Evolutionary conservation across 371 early-diverging fungal genomes (phyloP).

Genomic region (Coemansia sp.): DNA sequence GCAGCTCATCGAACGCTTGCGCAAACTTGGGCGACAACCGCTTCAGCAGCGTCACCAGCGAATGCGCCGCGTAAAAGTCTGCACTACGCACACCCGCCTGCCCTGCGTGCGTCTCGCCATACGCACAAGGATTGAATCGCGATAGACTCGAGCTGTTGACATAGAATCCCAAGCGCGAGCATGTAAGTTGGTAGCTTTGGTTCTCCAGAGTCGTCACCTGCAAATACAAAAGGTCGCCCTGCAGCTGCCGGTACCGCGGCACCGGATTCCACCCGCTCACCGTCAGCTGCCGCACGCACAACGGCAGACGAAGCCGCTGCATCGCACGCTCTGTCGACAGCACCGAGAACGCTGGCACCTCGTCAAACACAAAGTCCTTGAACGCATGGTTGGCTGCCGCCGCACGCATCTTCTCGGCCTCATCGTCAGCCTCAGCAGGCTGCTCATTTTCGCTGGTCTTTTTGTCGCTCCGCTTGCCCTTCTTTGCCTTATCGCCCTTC

Average conservation of each 20-base stretch:
- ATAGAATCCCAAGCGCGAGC: conserved; percentile 81
- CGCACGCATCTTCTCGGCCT: conserved; percentile 42
- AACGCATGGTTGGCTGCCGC: conserved; percentile 53
- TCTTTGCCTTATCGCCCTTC: neutral
- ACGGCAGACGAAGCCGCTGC: conserved; percentile 48
- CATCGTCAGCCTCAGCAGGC: conserved; percentile 45
- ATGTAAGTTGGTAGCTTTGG: conserved; percentile 81
- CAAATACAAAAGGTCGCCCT: conserved; percentile 87
- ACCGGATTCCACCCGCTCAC: conserved; percentile 93
- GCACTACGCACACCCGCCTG: conserved; percentile 17
- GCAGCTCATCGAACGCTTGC: conserved; percentile 65
- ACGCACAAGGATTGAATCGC: conserved; percentile 72
- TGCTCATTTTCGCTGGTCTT: conserved; percentile 15
- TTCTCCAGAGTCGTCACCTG: conserved; percentile 79
- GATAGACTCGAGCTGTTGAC: conserved; percentile 75
- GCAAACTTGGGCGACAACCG: conserved; percentile 72
- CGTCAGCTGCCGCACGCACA: conserved; percentile 72
- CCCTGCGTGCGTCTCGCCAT: conserved; percentile 14
- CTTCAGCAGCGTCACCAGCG: conserved; percentile 69
- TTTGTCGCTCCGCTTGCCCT: conserved; percentile 8
- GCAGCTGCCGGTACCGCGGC: conserved; percentile 69
- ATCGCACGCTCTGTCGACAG: conserved; percentile 20
- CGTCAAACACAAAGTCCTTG: conserved; percentile 54
- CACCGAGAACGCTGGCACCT: conserved; percentile 57
- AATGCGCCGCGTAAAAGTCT: conserved; percentile 59